Evolutionary conservation across 2,329 filamentous ascomycete genomes (phyloP).

Genomic region (Stagonosporopsis chrysanthemi): DNA sequence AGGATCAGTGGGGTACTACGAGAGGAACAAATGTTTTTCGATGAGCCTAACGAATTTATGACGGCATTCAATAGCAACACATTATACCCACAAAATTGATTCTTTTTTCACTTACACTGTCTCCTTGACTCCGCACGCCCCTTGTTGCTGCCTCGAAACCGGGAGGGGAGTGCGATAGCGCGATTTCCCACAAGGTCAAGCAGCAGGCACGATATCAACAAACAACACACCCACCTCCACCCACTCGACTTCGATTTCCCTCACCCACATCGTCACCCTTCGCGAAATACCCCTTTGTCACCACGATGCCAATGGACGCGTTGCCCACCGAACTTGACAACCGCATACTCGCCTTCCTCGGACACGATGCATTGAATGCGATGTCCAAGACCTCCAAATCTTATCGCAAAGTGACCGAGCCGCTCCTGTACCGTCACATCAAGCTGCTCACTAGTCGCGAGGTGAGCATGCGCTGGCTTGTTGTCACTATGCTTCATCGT

Average conservation of each 20-base stretch:
- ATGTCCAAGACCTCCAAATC: not conserved
- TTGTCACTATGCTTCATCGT: not conserved
- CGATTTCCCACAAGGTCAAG: not conserved
- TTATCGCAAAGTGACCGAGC: not conserved
- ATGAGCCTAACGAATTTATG: constrained; percentile 10
- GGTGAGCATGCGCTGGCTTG: not conserved
- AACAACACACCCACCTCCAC: not conserved
- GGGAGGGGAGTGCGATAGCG: not conserved
- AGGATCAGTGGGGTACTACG: constrained; percentile 27
- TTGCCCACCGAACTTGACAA: not conserved
- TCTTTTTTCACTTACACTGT: not conserved
- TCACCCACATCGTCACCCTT: not conserved
- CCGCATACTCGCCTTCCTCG: not conserved
- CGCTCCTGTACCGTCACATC: not conserved
- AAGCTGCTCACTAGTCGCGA: not conserved
- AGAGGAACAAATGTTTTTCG: constrained; percentile 35
- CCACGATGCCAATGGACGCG: not conserved
- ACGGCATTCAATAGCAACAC: not conserved
- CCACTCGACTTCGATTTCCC: not conserved
- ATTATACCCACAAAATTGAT: not conserved
- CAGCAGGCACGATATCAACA: not conserved
- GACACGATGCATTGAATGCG: not conserved
- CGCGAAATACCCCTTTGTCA: not conserved
- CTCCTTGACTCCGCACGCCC: too few relatives aligned
- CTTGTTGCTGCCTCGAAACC: not conserved